Percentiles rank a stretch among this genome's conserved stretches.
phyloP scores from a whole-genome alignment of 2,329 filamentous ascomycete species.

The Fusarium coicis region DNA sequence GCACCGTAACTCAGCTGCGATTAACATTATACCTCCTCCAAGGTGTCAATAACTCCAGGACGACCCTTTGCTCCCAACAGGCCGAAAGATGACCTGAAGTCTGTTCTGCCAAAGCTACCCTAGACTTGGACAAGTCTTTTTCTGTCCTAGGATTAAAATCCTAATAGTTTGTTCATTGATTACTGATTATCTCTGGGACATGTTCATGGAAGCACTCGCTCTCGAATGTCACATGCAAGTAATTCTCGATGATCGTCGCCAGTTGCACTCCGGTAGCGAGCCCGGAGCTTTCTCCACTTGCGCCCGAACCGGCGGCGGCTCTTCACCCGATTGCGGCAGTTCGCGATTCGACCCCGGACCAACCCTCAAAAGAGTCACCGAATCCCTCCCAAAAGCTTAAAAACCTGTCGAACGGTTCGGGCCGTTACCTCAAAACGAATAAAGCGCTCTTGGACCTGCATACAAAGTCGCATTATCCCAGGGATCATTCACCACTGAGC shows the following conservation, averaged over 20 bases:
- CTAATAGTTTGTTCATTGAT: too few relatives aligned
- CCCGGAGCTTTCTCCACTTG: conserved; percentile 18
- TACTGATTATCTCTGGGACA: too few relatives aligned
- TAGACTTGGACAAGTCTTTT: too few relatives aligned
- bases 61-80: too few relatives aligned
- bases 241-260: background rate
- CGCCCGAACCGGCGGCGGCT: conserved; percentile 26
- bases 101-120: too few relatives aligned
- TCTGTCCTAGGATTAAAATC: too few relatives aligned
- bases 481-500: conserved; percentile 23
- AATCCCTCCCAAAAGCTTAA: background rate
- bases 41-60: too few relatives aligned
- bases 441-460: conserved; percentile 11
- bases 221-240: background rate
- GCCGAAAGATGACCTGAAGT: too few relatives aligned
- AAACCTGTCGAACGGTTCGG: conserved; percentile 21
- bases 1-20: too few relatives aligned
- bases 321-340: conserved; percentile 31
- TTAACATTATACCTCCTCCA: too few relatives aligned
- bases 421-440: conserved; percentile 24
- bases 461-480: background rate
- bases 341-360: conserved; percentile 1
- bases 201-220: too few relatives aligned
- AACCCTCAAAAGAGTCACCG: conserved; percentile 23
- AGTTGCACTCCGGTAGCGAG: background rate